Conservation (phyloP, 768 basidiomycete genomes). For the Kwoniella mangroviensis region DNA sequence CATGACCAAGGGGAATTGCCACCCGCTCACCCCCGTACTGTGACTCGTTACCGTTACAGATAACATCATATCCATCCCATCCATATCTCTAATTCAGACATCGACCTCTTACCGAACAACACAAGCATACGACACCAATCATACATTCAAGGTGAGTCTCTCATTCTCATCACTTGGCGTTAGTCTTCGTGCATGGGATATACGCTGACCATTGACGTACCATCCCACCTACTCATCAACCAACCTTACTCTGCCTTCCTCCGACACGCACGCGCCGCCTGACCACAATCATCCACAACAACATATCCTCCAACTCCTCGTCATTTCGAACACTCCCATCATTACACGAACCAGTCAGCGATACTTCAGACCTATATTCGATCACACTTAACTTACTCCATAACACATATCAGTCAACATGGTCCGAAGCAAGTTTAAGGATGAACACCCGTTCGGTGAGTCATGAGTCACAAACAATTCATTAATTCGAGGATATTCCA, state of each 20-base stretch:
- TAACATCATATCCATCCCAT: not conserved
- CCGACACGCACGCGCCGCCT: constrained; percentile 21
- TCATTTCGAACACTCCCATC: not conserved
- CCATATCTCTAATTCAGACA: not conserved
- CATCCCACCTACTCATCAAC: constrained; percentile 7
- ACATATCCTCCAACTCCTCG: not conserved
- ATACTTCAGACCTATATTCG: not conserved
- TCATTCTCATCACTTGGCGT: too few relatives aligned
- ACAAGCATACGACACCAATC: not conserved
- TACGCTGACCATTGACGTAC: not conserved
- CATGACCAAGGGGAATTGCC: constrained; percentile 6
- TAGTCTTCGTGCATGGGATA: not conserved
- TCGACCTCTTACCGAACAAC: not conserved
- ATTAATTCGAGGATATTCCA: too few relatives aligned
- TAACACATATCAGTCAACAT: constrained; percentile 36
- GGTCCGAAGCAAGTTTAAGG: constrained; percentile 63
- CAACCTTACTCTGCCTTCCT: constrained; percentile 4
- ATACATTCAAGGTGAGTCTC: not conserved
- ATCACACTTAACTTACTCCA: not conserved
- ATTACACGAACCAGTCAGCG: not conserved
- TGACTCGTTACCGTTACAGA: not conserved
- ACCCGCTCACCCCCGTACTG: constrained; percentile 7
- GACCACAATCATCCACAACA: not conserved
- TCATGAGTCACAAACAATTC: constrained; percentile 19
- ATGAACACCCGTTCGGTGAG: constrained; percentile 97